Evolutionary conservation across 768 basidiomycete genomes (phyloP), one percentile per base, ranked within the genome.

Genomic region (Fomitopsis serialis): DNA sequence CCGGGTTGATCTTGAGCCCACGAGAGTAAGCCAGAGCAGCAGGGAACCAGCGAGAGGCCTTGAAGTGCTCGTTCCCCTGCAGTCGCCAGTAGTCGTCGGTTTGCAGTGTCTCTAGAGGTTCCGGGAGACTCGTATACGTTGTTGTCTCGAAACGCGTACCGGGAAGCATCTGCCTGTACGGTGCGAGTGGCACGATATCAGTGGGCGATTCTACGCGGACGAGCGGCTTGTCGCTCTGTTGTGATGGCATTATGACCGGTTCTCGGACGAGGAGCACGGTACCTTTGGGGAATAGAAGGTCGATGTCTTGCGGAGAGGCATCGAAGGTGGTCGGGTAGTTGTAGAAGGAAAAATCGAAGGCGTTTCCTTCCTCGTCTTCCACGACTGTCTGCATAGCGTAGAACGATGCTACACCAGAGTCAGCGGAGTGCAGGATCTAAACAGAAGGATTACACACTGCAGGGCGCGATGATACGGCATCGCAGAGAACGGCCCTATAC

Each of bases 131-230:
- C 54, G 7, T 4, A 17, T 2, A 49, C 42, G 29, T 24, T 46
- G 34, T 10, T n/a, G 42, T 35, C 34, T 8, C 15, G 34, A 35
- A 35, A 15, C 15, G 34, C 34, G 9, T 9, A 15, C 15, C 34
- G 58, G 29, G 42, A 23, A 67, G 21, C 13, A 62, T 29, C 11
- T 45, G 51, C 23, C 59, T 57, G 23, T 50, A 24, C 7, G 52
- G 48, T 1, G 43, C 49, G 5, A 66, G 32, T 46, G 65, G 59
- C 6, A 58, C 45, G 32, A 69, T 48, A 54, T 69, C 67, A 1
- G 65, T 58, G 0, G 69, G 67, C 13, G 64, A 65, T 35, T 70
- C 66, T 37, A 70, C 57, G 9, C 67, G 63, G 24, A 72, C 27
- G 22, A 64, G 42, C 1, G 44, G 44, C 12, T 35, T 29, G 19